Evolutionary conservation across 2,329 filamentous ascomycete genomes (phyloP).

Genomic region (Sporothrix schenckii): DNA sequence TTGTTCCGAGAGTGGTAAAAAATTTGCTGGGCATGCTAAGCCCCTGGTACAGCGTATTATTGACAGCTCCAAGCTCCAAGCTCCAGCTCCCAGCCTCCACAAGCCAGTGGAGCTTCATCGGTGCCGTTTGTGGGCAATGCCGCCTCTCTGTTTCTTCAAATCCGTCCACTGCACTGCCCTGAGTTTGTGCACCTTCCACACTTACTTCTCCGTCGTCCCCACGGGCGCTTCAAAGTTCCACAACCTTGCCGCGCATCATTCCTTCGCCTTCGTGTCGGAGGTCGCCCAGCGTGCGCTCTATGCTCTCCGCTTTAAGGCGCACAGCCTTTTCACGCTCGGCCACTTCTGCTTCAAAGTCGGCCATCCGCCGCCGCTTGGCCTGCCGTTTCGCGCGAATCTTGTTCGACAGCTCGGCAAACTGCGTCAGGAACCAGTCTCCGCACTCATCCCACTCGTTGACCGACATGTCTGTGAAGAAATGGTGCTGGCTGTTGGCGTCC

Average conservation of each 20-base stretch:
- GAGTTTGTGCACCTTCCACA: neutral
- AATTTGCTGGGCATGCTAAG: neutral
- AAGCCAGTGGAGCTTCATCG: neutral
- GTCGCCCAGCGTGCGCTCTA: slow-evolving; percentile 57
- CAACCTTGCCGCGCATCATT: slow-evolving; percentile 55
- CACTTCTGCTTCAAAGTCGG: slow-evolving; percentile 59
- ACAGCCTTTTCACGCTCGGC: slow-evolving; percentile 58
- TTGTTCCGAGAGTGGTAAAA: slow-evolving; percentile 7
- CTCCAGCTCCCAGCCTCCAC: neutral
- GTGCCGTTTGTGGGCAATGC: neutral
- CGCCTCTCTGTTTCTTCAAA: neutral
- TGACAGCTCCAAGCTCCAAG: neutral
- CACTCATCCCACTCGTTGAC: slow-evolving; percentile 62
- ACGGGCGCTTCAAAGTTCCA: slow-evolving; percentile 38
- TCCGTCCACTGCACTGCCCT: slow-evolving; percentile 10
- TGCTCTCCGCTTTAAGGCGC: slow-evolving; percentile 55
- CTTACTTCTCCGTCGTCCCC: neutral
- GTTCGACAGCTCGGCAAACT: slow-evolving; percentile 55
- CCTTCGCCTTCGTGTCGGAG: slow-evolving; percentile 60
- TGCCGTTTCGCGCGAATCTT: slow-evolving; percentile 53
- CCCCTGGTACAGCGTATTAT: neutral
- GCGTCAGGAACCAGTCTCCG: slow-evolving; percentile 62
- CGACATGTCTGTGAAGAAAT: slow-evolving; percentile 58
- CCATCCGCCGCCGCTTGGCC: slow-evolving; percentile 54
- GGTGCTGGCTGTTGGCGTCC: slow-evolving; percentile 48